Conservation (phyloP, 1,139 yeast species). For the Taiozyma sp. region DNA sequence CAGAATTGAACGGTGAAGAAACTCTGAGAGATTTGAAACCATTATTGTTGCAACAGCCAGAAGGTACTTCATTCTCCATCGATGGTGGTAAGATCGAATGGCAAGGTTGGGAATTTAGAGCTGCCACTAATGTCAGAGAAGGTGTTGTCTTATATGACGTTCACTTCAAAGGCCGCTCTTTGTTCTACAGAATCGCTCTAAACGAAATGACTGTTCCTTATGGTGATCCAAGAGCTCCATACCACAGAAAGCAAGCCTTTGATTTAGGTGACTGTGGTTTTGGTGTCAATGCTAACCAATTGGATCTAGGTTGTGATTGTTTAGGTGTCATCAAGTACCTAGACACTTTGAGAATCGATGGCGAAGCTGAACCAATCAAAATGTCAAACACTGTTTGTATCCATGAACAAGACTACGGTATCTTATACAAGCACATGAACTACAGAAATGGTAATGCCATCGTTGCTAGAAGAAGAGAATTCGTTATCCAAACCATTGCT, state of each 20-base stretch:
- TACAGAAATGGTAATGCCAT: conserved; percentile 71
- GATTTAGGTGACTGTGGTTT: conserved; percentile 92
- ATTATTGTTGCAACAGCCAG: conserved; percentile 71
- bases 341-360: conserved; percentile 57
- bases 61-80: conserved; percentile 74
- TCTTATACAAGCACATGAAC: conserved; percentile 79
- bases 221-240: conserved; percentile 87
- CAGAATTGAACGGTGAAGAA: conserved; percentile 60
- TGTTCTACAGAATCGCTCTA: conserved; percentile 71
- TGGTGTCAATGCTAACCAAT: conserved; percentile 71
- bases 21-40: conserved; percentile 63
- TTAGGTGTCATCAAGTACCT: conserved; percentile 80
- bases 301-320: conserved; percentile 83
- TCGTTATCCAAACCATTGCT: conserved; percentile 79
- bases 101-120: conserved; percentile 91
- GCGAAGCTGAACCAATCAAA: conserved; percentile 58
- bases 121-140: conserved; percentile 72
- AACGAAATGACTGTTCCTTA: conserved; percentile 93
- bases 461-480: conserved; percentile 81
- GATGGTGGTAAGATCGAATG: conserved; percentile 59
- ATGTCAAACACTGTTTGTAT: conserved; percentile 76
- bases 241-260: conserved; percentile 88
- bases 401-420: conserved; percentile 87
- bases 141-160: conserved; percentile 79
- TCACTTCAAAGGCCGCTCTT: conserved; percentile 74